A percentile compares a stretch with the other conserved stretches of the same genome.
Conservation (phyloP, 2,329 filamentous ascomycete species). For the Cordyceps tenuipes region DNA sequence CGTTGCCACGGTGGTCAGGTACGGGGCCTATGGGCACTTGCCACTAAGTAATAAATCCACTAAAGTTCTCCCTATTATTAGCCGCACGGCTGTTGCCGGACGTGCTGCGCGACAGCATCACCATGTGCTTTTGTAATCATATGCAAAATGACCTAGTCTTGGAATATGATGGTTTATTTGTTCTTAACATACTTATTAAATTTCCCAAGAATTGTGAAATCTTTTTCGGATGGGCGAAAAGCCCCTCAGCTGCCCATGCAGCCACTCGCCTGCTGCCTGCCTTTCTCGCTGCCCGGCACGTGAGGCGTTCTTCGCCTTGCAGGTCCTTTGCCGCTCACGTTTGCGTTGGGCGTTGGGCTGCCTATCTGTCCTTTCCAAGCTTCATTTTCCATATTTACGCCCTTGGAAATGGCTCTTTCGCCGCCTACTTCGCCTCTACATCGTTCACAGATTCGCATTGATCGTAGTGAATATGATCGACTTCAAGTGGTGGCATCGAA, state of each 20-base stretch:
- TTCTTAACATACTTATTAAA: neutral
- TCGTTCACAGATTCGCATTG: slow-evolving; percentile 3
- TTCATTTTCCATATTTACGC: neutral
- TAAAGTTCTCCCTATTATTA: neutral
- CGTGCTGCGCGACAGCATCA: neutral
- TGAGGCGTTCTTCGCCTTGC: slow-evolving; percentile 7
- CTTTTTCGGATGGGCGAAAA: neutral
- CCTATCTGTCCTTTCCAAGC: neutral
- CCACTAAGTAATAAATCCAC: neutral
- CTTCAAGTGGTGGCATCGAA: slow-evolving; percentile 3
- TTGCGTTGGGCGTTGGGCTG: neutral
- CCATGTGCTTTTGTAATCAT: neutral
- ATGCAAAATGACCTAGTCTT: neutral
- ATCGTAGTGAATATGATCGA: slow-evolving; percentile 8
- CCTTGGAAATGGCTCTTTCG: neutral
- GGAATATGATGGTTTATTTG: neutral
- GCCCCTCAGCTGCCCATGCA: neutral
- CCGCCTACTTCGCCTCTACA: neutral
- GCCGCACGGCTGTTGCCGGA: neutral
- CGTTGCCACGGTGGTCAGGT: neutral
- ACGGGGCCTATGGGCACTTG: neutral
- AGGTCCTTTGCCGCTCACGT: neutral
- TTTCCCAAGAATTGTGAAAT: neutral
- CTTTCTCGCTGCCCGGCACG: slow-evolving; percentile 5
- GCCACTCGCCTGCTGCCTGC: slow-evolving; percentile 1